Evolutionary conservation across 2,329 filamentous ascomycete species (phyloP), one percentile per base, ranked within the genome.

Genomic region (Neofusicoccum kwambonambiense): DNA sequence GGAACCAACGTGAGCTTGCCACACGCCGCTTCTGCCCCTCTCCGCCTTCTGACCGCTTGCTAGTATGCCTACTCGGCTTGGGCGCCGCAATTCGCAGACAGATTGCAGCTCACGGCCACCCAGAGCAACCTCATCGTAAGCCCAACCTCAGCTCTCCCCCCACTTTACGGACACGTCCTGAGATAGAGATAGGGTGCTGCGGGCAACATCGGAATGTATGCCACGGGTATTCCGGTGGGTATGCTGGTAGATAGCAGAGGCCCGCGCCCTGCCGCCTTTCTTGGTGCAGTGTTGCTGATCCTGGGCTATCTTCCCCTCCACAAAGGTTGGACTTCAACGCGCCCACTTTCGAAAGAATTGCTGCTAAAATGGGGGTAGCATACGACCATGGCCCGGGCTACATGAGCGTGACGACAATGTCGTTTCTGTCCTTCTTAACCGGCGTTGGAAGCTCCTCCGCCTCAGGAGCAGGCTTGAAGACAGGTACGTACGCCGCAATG

Each of bases 31-130:
- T 13, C 9, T 34, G 17, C 8, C 13, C 37, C 9, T 34, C 7
- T 15, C 37, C 19, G 27, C 15, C n/a, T 39, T 52, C 47, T 50
- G 15, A 44, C 42, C n/a, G 27, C n/a, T 15, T n/a, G 42, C 57
- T 74, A 97, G 92, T 98, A 99, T 86, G 94, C 93, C 74, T 99
- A 97, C 79, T 97, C 93, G 64, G 94, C 94, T 78, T 99, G 95
- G 93, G 93, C 92, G 13, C 95, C 95, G 19, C 93, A 97, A 79
- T 97, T 97, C 75, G 93, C 93, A 57, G 89, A 96, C 73, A 89
- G 87, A 70, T 83, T 99, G 71, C 88, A 90, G 75, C 86, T 98
- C 67, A 93, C 93, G 13, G 90, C 95, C n/a, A 98, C 94, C 2
- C 85, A 97, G 77, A 93, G 88, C 78, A 98, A 99, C 78, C 79